A percentile compares a stretch with the other conserved stretches of the same genome.
phyloP scores from a whole-genome alignment of 2,329 filamentous ascomycete genomes.

The Cercospora sojina region DNA sequence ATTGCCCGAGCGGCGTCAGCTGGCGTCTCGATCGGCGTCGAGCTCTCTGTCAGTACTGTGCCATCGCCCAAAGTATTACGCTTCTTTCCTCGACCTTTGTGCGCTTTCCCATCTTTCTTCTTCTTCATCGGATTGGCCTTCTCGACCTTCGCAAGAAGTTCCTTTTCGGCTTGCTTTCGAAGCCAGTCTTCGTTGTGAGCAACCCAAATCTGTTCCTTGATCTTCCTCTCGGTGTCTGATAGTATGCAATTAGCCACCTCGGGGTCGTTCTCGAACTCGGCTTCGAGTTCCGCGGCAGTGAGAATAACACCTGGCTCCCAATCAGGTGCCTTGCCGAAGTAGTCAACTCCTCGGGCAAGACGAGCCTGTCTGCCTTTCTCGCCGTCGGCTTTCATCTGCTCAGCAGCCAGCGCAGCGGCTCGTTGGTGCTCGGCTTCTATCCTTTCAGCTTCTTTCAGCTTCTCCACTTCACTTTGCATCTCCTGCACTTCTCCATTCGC shows the following conservation, averaged over 20 bases:
- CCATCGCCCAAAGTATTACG: conserved; percentile 45
- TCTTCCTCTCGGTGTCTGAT: conserved; percentile 67
- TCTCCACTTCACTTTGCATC: conserved; percentile 33
- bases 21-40: conserved; percentile 44
- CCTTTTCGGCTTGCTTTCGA: conserved; percentile 79
- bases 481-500: conserved; percentile 34
- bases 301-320: conserved; percentile 26
- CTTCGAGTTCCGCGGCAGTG: conserved; percentile 39
- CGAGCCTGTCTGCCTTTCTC: conserved; percentile 52
- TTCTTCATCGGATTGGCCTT: conserved; percentile 47
- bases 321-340: conserved; percentile 58
- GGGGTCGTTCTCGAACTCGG: conserved; percentile 85
- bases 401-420: conserved; percentile 32
- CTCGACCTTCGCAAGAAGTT: conserved; percentile 68
- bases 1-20: conserved; percentile 49
- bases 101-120: conserved; percentile 36
- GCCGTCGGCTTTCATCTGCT: conserved; percentile 36
- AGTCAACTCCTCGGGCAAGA: conserved; percentile 50
- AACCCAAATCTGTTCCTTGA: conserved; percentile 92
- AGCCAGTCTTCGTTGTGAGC: conserved; percentile 94
- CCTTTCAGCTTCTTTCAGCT: conserved; percentile 30
- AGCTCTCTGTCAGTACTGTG: conserved; percentile 44
- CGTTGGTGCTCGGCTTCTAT: conserved; percentile 21
- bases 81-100: conserved; percentile 46
- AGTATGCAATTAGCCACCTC: conserved; percentile 82